Evolutionary conservation across 768 basidiomycete genomes (phyloP), one percentile per base, ranked within the genome.

Genomic region (Termitomyces titanicus): DNA sequence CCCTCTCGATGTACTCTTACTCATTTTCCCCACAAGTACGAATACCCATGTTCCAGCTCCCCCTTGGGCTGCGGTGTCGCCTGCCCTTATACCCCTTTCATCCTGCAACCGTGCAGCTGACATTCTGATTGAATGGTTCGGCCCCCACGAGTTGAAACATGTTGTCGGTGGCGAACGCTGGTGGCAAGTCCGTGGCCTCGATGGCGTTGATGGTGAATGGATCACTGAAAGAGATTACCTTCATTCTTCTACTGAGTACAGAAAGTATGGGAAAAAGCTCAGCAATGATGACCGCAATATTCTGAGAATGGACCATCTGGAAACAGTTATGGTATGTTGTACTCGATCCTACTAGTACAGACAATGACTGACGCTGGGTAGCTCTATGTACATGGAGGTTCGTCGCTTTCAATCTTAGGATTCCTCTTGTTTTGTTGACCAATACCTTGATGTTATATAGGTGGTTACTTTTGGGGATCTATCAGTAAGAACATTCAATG

Each of bases 121-220:
- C 22, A 25, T 48, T n/a, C 8, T 48, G 1, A 25, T 37, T 2
- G 24, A 48, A 25, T 48, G 47, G 34, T 37, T 48, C 5, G 24
- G 47, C 10, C 34, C 34, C 81, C 87, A 88, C 31, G 82, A 85
- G 57, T 78, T 90, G 27, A 79, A 81, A 63, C 68, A 74, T 27
- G 80, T 89, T 13, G 85, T 88, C 10, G 91, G 91, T 25, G 91
- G 89, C 2, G 81, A 82, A 54, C 76, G 84, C 53, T 93, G 89
- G 91, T 92, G 89, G 91, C 89, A 91, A 69, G 83, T 90, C 31
- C 78, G 88, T 38, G 85, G 86, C 7, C 70, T 88, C 29, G 78
- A 82, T 52, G 88, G 88, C 2, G 71, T 89, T 1, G 86, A 89
- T 56, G 81, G 72, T 2, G 83, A 84, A 64, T 84, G 82, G 83